phyloP scores from a whole-genome alignment of 2,329 filamentous ascomycete genomes.

The Aplosporella prunicola region DNA sequence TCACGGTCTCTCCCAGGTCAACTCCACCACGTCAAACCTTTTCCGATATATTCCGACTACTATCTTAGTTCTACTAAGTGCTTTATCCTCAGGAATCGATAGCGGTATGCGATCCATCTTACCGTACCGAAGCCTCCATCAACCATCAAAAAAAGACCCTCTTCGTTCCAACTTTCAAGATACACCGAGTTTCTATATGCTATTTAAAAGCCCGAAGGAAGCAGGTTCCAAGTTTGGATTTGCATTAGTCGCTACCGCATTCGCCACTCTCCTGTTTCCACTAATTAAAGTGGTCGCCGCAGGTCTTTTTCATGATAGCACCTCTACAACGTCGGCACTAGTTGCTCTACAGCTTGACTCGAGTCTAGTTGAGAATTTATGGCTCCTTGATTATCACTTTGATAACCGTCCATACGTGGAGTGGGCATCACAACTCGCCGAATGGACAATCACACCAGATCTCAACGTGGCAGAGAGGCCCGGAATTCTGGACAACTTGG shows the following conservation, averaged over 20 bases:
- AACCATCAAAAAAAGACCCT: conserved; percentile 2
- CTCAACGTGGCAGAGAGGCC: conserved; percentile 3
- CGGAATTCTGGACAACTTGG: conserved; percentile 8
- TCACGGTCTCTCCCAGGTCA: conserved; percentile 1
- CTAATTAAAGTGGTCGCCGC: conserved; percentile 7
- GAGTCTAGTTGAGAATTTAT: conserved; percentile 5
- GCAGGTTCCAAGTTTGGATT: not conserved
- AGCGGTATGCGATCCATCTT: conserved; percentile 1
- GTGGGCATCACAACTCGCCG: conserved; percentile 1
- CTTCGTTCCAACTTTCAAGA: conserved; percentile 1
- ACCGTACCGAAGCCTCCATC: conserved; percentile 5
- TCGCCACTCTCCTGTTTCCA: conserved; percentile 1
- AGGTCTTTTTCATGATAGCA: conserved; percentile 2
- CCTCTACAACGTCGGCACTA: not conserved
- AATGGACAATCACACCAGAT: conserved; percentile 5
- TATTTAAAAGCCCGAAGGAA: not conserved
- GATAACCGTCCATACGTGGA: not conserved
- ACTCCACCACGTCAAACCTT: not conserved
- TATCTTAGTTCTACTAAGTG: conserved; percentile 1
- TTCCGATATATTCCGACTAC: conserved; percentile 2
- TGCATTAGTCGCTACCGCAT: conserved; percentile 1
- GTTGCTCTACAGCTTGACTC: conserved; percentile 1
- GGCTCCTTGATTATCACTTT: no score
- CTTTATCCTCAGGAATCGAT: conserved; percentile 1
- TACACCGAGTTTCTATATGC: not conserved